phyloP scores from a whole-genome alignment of 2,329 filamentous ascomycete species.

The Pyricularia sp. region DNA sequence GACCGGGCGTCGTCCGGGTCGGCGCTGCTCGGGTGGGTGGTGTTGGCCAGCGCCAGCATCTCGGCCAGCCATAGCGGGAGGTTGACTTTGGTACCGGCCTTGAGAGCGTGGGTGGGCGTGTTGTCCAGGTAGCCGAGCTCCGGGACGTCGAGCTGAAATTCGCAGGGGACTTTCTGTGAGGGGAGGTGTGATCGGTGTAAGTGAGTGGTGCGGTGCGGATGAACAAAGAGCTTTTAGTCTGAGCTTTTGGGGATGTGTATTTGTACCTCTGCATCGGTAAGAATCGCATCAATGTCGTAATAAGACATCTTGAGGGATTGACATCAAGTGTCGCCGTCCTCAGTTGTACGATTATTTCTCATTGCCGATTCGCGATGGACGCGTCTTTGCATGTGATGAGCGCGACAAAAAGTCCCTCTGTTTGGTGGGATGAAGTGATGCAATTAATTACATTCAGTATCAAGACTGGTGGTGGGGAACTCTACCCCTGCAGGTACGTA shows the following conservation, averaged over 20 bases:
- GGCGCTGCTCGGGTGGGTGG: constrained; percentile 13
- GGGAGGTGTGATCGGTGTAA: constrained; percentile 6
- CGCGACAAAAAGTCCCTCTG: background rate
- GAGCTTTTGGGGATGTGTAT: background rate
- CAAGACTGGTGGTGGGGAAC: background rate
- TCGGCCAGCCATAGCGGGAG: constrained; percentile 92
- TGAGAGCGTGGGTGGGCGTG: constrained; percentile 61
- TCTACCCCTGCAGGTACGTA: background rate
- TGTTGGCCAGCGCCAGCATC: constrained; percentile 70
- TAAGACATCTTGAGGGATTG: constrained; percentile 51
- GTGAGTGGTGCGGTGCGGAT: background rate
- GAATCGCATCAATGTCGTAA: constrained; percentile 76
- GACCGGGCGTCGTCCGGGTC: constrained; percentile 24
- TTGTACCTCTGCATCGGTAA: constrained; percentile 70
- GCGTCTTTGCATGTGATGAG: background rate
- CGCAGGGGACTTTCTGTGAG: constrained; percentile 82
- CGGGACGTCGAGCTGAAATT: constrained; percentile 82
- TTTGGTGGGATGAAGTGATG: background rate
- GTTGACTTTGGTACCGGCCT: constrained; percentile 68
- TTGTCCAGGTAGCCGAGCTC: constrained; percentile 85
- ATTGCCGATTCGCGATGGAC: background rate
- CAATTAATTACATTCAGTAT: background rate
- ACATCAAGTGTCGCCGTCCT: background rate
- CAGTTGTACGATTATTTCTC: background rate
- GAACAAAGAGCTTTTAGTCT: background rate